Conservation (phyloP, 177 flowering plant genomes). For the Vitis hybrid region DNA sequence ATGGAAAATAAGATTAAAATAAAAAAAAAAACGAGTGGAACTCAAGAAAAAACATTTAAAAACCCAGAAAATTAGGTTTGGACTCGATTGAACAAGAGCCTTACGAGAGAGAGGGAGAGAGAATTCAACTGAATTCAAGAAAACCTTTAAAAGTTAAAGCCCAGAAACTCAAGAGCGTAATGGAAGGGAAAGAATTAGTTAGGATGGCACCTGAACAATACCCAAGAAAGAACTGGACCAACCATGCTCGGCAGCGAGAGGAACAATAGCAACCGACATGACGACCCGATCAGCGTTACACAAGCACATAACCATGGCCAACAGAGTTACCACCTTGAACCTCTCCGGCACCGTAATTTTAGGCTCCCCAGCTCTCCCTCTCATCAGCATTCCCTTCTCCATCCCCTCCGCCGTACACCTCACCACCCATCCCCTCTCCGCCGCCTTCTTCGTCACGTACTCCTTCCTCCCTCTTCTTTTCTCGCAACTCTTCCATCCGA, state of each 20-base stretch:
- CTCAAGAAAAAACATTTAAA: too few relatives aligned
- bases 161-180: too few relatives aligned
- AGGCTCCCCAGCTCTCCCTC: slow-evolving; percentile 10
- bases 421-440: slow-evolving; percentile 10
- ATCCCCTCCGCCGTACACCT: slow-evolving; percentile 73
- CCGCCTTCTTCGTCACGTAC: slow-evolving; percentile 7
- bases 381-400: slow-evolving; percentile 43
- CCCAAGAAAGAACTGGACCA: slow-evolving; percentile 91
- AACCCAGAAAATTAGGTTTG: too few relatives aligned
- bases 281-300: slow-evolving; percentile 90
- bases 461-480: slow-evolving; percentile 1
- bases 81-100: too few relatives aligned
- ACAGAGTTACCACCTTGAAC: slow-evolving; percentile 71
- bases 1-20: too few relatives aligned
- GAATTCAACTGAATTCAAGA: neutral
- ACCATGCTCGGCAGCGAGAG: slow-evolving; percentile 71
- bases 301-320: slow-evolving; percentile 77
- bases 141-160: neutral
- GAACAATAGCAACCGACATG: slow-evolving; percentile 92
- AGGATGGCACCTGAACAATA: slow-evolving; percentile 72
- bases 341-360: slow-evolving; percentile 60
- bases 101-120: too few relatives aligned
- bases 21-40: too few relatives aligned
- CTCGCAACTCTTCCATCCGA: slow-evolving; percentile 18
- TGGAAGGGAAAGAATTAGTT: neutral